phyloP scores from a whole-genome alignment of 1,284 basidiomycete genomes.

The Ceratobasidium sp. region DNA sequence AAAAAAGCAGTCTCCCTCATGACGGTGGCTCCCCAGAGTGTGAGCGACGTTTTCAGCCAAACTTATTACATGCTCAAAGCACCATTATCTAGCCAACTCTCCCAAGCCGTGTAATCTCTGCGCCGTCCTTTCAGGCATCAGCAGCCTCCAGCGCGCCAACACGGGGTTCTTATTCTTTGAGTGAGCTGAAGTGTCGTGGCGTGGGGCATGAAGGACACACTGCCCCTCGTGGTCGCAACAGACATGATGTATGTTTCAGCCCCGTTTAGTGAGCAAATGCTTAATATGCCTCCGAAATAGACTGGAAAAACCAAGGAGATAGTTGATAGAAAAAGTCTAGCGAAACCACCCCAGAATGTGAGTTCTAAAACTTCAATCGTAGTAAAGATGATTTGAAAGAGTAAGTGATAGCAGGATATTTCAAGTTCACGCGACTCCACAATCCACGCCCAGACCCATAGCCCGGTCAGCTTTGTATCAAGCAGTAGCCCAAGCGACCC shows the following conservation, averaged over 20 bases:
- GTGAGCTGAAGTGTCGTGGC: background rate
- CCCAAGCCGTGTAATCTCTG: background rate
- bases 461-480: constrained; percentile 2
- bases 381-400: background rate
- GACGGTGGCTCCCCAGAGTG: background rate
- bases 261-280: background rate
- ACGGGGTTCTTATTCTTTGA: background rate
- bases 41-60: background rate
- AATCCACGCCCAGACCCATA: constrained; percentile 15
- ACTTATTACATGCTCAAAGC: background rate
- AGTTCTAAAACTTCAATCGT: background rate
- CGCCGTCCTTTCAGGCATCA: background rate
- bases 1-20: no score
- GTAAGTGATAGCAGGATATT: background rate
- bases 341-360: background rate
- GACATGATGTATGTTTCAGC: background rate
- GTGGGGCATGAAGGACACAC: background rate
- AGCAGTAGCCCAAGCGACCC: background rate
- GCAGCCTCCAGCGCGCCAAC: background rate
- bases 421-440: constrained; percentile 21
- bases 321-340: background rate
- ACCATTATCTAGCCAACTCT: background rate
- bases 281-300: background rate
- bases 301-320: background rate
- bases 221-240: background rate